Conservation (phyloP, 106 monocot genomes). For the Apostasia shenzhenica region DNA sequence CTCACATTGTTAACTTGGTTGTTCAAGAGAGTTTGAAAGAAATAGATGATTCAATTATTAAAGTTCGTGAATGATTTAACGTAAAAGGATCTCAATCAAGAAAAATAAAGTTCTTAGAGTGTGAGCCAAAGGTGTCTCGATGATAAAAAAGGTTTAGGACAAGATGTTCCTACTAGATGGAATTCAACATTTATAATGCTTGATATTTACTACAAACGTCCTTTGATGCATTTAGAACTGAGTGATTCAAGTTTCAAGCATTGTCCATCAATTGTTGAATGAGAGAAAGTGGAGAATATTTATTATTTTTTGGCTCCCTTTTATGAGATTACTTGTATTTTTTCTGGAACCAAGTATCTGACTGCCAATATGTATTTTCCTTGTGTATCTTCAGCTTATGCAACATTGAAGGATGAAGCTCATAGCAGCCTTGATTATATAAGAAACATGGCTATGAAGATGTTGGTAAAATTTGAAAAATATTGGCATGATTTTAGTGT, state of each 20-base stretch:
- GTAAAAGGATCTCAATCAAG: conserved; percentile 9
- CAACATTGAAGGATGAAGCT: too few relatives aligned
- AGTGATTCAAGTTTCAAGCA: background rate
- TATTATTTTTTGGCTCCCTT: background rate
- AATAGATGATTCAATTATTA: background rate
- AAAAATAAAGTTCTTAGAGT: conserved; percentile 3
- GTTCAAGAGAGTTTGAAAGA: conserved; percentile 8
- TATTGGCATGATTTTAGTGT: too few relatives aligned
- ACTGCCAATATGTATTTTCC: conserved; percentile 5
- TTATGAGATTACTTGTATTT: background rate
- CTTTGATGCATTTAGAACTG: background rate
- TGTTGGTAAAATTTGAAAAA: too few relatives aligned
- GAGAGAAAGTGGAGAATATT: conserved; percentile 3
- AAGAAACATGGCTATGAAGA: too few relatives aligned
- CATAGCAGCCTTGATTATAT: too few relatives aligned
- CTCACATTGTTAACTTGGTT: conserved; percentile 8
- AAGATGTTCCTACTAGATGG: conserved; percentile 12
- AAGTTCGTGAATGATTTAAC: background rate
- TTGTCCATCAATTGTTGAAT: conserved; percentile 3
- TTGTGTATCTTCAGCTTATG: background rate
- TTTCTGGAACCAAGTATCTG: conserved; percentile 11
- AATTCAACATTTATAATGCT: conserved; percentile 8
- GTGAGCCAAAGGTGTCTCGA: background rate
- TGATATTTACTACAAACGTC: background rate
- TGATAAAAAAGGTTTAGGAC: background rate